These are phyloP conservation scores for Symbiotaphrina buchneri DNA, from an alignment of 495 filamentous ascomycete species.

Conservation along the genomic window DNA sequence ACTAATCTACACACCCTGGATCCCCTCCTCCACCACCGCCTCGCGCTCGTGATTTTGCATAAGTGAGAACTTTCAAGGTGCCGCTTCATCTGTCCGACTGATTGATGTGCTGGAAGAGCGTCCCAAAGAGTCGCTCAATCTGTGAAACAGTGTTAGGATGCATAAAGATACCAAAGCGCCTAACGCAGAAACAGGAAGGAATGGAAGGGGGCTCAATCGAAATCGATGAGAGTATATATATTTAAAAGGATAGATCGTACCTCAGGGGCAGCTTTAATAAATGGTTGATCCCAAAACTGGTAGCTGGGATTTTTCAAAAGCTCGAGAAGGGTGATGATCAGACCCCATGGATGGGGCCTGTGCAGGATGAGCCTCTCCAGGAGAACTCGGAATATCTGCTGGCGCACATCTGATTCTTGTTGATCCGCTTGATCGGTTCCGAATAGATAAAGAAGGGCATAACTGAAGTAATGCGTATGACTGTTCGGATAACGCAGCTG, in stretches of 20 bases:
- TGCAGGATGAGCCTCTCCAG: constrained; percentile 73
- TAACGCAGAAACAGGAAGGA: constrained; percentile 7
- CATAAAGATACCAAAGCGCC: constrained; percentile 2
- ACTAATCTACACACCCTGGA: too few species aligned
- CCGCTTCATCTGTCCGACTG: too few species aligned
- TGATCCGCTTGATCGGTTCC: constrained; percentile 53
- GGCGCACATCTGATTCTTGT: constrained; percentile 59
- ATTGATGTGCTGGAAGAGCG: constrained; percentile 17
- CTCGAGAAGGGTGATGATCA: constrained; percentile 78
- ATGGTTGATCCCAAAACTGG: constrained; percentile 78
- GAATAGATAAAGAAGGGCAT: constrained; percentile 71
- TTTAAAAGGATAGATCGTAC: constrained; percentile 22
- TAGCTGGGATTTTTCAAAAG: constrained; percentile 76
- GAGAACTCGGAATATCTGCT: constrained; percentile 73
- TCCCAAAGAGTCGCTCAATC: constrained; percentile 15
- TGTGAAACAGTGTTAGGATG: constrained; percentile 5
- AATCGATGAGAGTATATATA: background rate
- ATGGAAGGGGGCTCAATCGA: constrained; percentile 2
- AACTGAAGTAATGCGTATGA: constrained; percentile 83
- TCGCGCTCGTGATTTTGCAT: too few species aligned
- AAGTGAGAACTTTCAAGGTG: too few species aligned
- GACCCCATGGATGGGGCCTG: constrained; percentile 89
- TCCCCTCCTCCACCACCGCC: too few species aligned
- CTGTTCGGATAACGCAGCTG: constrained; percentile 79
- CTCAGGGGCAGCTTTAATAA: constrained; percentile 72